These are phyloP conservation scores for Vinca minor DNA, from an alignment of 257 asterid species.

Conservation along the genomic window DNA sequence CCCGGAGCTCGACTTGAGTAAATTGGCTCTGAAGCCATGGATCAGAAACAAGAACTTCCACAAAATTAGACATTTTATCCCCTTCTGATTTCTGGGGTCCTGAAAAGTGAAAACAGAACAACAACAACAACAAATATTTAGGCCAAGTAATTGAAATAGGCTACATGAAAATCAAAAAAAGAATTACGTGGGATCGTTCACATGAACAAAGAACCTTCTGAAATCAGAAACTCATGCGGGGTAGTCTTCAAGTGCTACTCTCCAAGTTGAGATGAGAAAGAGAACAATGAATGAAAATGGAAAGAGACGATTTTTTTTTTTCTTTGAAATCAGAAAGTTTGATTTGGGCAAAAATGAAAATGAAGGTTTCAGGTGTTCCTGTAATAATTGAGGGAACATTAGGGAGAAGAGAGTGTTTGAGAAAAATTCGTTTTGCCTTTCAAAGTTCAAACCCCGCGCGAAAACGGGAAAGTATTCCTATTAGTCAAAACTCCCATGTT, in stretches of 20 bases:
- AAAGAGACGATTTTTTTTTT: neutral
- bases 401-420: neutral
- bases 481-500: neutral
- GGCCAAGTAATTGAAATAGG: neutral
- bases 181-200: too few relatives aligned
- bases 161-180: neutral
- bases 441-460: conserved; percentile 10
- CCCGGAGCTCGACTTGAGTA: conserved; percentile 81
- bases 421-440: conserved; percentile 1
- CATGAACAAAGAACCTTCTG: too few relatives aligned
- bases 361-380: neutral
- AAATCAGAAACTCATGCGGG: neutral
- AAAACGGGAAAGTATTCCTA: neutral
- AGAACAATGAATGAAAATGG: neutral
- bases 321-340: neutral
- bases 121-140: neutral
- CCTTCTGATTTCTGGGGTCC: conserved; percentile 7
- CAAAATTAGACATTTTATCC: conserved; percentile 56
- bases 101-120: neutral
- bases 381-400: neutral
- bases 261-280: neutral
- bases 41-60: conserved; percentile 68
- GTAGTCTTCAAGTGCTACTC: neutral
- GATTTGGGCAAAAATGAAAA: neutral
- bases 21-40: conserved; percentile 79